phyloP scores from a whole-genome alignment of 2,329 filamentous ascomycete species.

The Trichophyton verrucosum region DNA sequence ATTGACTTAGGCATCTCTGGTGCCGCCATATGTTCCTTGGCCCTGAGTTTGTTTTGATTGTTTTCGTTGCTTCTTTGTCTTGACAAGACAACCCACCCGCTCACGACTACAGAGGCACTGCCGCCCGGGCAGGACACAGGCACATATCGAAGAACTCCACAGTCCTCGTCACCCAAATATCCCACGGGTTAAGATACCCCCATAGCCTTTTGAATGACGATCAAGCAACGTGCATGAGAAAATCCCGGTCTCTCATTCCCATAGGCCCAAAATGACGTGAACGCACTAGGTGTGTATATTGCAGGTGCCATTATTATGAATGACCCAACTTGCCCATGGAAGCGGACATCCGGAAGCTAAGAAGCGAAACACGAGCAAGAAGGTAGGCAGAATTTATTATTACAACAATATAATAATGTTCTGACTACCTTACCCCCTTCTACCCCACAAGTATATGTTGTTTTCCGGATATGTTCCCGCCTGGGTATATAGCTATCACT shows the following conservation, averaged over 20 bases:
- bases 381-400: not conserved
- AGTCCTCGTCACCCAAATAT: not conserved
- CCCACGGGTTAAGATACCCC: not conserved
- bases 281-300: not conserved
- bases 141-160: not conserved
- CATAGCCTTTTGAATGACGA: not conserved
- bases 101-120: not conserved
- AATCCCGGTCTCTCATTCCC: not conserved
- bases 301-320: not conserved
- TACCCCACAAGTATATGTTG: not conserved
- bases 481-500: not conserved
- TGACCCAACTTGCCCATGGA: not conserved
- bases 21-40: conserved; percentile 2
- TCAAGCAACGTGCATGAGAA: not conserved
- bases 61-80: not conserved
- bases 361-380: not conserved
- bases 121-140: not conserved
- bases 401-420: not conserved
- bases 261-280: not conserved
- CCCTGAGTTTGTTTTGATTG: not conserved
- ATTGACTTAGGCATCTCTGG: not conserved
- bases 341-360: conserved; percentile 1
- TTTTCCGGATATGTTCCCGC: not conserved
- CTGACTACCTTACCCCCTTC: not conserved
- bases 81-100: not conserved